Base-by-base conservation (phyloP, 345 rosid species). In the Draba incana region DNA sequence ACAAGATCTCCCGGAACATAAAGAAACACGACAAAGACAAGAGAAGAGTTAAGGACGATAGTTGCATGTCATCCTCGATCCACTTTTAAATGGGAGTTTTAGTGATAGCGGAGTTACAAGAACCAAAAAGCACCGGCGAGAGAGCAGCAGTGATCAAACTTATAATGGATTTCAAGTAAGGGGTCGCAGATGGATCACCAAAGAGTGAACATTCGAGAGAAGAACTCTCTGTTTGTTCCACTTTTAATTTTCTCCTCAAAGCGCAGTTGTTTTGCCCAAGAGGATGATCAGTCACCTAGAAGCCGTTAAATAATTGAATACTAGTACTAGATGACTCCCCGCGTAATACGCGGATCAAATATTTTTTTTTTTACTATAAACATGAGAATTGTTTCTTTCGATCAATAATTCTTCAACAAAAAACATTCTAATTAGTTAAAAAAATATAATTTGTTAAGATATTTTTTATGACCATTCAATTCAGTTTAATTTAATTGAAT, bases 101-200 rank as follows among this genome's bases (percentile, higher is more conserved):
- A 94, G 99, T 69, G 97, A 94, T 57, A 87, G 93, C 38, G 93
- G 88, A 4, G 75, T 84, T 31, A 58, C 84, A 48, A 82, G 78
- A 77, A 83, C 79, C 64, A 94, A 87, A 81, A 94, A 87, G 79
- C 85, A 84, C 47, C 85, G 85, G 27, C 77, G 78, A 70, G 97
- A 94, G 79, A 87, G 99, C 78, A 88, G 97, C 77, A 85, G 92
- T 42, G 97, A 94, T 64, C 97, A 91, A 72, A 82, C 83, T 77
- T 84, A 80, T 66, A 84, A 86, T 56, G 89, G 87, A 42, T 85
- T 75, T 74, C 87, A 84, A 60, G 79, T 85, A 51, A 78, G 96
- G 52, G 99, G 96, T 42, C 74, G 75, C 28, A 84, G 97, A 77
- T 94, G 96, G 99, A 78, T 87, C 71, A 91, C 86, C 24, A 91